These are phyloP conservation scores for Tephrocybe sp. DNA, from an alignment of 768 basidiomycete genomes.

Conservation along the genomic window DNA sequence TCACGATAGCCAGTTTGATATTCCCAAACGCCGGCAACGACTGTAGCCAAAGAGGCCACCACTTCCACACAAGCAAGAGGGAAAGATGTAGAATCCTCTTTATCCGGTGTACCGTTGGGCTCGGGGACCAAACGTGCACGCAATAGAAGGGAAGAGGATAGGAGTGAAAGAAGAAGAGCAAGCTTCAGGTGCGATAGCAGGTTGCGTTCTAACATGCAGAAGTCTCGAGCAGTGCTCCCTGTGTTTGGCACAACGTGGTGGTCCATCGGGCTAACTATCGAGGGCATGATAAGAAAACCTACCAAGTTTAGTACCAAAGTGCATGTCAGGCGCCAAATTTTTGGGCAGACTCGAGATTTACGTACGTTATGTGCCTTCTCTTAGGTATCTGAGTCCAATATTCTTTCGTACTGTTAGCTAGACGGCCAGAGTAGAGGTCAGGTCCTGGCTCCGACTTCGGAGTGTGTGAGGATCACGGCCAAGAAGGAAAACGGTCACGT, in stretches of 20 bases:
- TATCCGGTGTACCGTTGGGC: slow-evolving; percentile 10
- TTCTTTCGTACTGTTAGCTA: no score
- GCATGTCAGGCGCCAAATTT: no score
- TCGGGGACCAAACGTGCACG: slow-evolving; percentile 55
- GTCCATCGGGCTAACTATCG: slow-evolving; percentile 6
- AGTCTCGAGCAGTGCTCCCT: slow-evolving; percentile 69
- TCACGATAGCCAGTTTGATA: slow-evolving; percentile 59
- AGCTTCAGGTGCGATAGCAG: slow-evolving; percentile 67
- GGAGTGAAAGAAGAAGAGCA: slow-evolving; percentile 57
- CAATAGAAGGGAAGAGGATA: slow-evolving; percentile 64
- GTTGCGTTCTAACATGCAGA: slow-evolving; percentile 78
- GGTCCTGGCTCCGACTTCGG: background rate
- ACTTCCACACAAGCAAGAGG: slow-evolving; percentile 55
- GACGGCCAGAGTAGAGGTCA: no score
- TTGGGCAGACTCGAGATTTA: background rate
- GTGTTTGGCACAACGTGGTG: slow-evolving; percentile 38
- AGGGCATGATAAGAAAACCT: background rate
- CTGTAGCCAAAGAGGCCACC: slow-evolving; percentile 47
- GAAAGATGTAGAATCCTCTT: slow-evolving; percentile 25
- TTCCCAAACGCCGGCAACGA: slow-evolving; percentile 63
- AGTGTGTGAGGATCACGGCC: background rate
- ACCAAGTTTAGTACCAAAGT: background rate
- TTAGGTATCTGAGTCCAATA: no score
- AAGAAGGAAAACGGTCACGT: slow-evolving; percentile 24
- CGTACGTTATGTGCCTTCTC: background rate